Conservation (phyloP, 139 green algal genomes). For the Chlorella sp. region DNA sequence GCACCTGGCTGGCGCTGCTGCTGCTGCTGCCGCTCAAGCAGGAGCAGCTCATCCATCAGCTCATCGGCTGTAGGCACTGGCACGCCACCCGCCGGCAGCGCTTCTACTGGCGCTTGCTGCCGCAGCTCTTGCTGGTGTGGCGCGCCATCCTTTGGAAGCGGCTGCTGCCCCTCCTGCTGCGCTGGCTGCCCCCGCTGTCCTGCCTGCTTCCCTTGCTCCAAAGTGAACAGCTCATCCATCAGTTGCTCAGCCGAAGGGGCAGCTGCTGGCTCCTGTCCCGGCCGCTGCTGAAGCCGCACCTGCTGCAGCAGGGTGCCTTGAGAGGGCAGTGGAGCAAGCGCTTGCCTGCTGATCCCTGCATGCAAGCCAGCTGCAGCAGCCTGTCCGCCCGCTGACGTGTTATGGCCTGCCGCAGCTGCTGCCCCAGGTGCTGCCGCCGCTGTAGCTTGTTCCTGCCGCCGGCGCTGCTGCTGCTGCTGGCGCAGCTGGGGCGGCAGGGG, state of each 20-base stretch:
- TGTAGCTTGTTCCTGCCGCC: not conserved
- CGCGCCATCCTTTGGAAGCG: not conserved
- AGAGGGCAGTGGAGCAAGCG: not conserved
- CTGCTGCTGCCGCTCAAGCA: not conserved
- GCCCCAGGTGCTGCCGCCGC: not conserved
- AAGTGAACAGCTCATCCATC: constrained; percentile 7
- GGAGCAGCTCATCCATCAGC: not conserved
- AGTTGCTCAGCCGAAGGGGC: not conserved
- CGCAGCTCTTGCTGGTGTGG: no score
- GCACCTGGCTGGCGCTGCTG: not conserved
- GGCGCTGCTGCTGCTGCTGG: not conserved
- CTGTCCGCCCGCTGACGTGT: not conserved
- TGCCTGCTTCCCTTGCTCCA: not conserved
- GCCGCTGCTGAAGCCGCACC: not conserved
- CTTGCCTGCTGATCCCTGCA: not conserved
- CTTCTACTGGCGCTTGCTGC: not conserved
- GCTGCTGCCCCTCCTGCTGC: not conserved
- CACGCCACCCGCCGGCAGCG: not conserved
- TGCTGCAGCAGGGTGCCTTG: constrained; percentile 4
- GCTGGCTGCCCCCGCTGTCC: not conserved
- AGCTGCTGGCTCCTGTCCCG: not conserved
- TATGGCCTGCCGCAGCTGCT: not conserved
- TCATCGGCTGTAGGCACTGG: not conserved
- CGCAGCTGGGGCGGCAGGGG: constrained; percentile 66
- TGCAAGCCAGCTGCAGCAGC: no score